Percentiles rank a stretch among this genome's conserved stretches.
phyloP scores from a whole-genome alignment of 305 asterid genomes.

The Solanum hybrid region DNA sequence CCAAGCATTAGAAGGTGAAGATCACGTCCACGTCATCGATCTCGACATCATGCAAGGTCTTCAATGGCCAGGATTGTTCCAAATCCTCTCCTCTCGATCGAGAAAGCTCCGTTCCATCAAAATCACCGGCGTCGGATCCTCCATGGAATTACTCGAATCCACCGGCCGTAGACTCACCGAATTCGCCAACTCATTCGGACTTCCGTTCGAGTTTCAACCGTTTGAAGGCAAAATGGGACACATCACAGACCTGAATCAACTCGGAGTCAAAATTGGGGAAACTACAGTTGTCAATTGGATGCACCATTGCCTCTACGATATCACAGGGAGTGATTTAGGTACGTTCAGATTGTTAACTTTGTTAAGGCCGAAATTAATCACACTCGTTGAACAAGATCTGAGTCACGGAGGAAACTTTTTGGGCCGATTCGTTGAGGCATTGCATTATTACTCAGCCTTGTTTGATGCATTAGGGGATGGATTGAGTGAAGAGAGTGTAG shows the following conservation, averaged over 20 bases:
- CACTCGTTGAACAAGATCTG: conserved; percentile 70
- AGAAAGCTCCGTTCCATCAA: conserved; percentile 41
- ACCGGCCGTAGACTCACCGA: conserved; percentile 60
- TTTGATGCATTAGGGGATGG: conserved; percentile 93
- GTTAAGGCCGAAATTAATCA: conserved; percentile 63
- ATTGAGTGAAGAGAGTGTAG: conserved; percentile 51
- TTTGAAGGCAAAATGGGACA: conserved; percentile 62
- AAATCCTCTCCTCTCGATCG: conserved; percentile 62
- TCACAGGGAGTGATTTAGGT: conserved; percentile 63
- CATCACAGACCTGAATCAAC: conserved; percentile 24
- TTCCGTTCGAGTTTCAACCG: conserved; percentile 58
- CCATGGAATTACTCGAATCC: conserved; percentile 47
- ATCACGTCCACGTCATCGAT: conserved; percentile 73
- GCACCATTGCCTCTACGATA: conserved; percentile 83
- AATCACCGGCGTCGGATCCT: conserved; percentile 69
- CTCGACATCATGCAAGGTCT: conserved; percentile 91
- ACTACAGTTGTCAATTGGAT: conserved; percentile 71
- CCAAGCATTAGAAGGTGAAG: conserved; percentile 34
- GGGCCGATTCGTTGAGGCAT: conserved; percentile 80
- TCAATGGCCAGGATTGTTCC: conserved; percentile 94
- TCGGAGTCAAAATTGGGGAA: conserved; percentile 36
- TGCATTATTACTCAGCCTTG: conserved; percentile 82
- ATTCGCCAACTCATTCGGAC: conserved; percentile 48
- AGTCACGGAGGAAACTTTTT: conserved; percentile 63
- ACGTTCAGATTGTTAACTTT: conserved; percentile 42